Base-by-base conservation (phyloP, 2,329 filamentous ascomycete species). In the Fusarium xyrophilum region DNA sequence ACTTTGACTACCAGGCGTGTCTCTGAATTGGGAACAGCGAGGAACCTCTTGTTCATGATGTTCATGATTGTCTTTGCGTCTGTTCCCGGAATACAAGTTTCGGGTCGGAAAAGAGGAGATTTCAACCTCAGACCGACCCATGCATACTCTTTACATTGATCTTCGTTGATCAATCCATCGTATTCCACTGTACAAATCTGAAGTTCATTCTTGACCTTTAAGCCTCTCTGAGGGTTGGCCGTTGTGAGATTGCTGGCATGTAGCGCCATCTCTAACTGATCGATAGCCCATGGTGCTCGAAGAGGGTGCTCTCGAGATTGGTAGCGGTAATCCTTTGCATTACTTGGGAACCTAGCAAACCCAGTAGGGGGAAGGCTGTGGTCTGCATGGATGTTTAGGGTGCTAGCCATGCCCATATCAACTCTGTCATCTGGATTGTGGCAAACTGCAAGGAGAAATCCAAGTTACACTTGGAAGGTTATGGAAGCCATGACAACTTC, bases 101-200 rank as follows among this genome's bases (percentile, higher is more conserved):
- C 15, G 15, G 25, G 30, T 4, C 28, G 23, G 28, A 38, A 40
- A n/a, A 12, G 36, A 19, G 69, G 65, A 38, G 67, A 72, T 40
- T 27, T 58, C 30, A 67, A 50, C 35, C 55, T 68, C 7, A 72
- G 48, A 6, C 63, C 63, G 15, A 69, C 17, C 67, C 67, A 72
- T 17, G 43, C 39, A 42, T 58, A 70, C 21, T 59, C 42, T 11
- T 36, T 38, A 14, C 51, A 61, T 13, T 72, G 56, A 3, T 35
- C 9, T 43, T 72, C 65, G 11, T 48, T 17, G n/a, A 65, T 38
- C 7, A 58, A 14, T 7, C 42, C 25, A 14, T 70, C 60, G 30
- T 54, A 57, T 6, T 55, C 52, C 12, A 65, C 40, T 11, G 35
- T 40, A 68, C 68, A 71, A 6, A 10, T 33, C 15, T 42, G 15